phyloP scores from a whole-genome alignment of 805 yeast genomes.

The Zygosaccharomyces bisporus region DNA sequence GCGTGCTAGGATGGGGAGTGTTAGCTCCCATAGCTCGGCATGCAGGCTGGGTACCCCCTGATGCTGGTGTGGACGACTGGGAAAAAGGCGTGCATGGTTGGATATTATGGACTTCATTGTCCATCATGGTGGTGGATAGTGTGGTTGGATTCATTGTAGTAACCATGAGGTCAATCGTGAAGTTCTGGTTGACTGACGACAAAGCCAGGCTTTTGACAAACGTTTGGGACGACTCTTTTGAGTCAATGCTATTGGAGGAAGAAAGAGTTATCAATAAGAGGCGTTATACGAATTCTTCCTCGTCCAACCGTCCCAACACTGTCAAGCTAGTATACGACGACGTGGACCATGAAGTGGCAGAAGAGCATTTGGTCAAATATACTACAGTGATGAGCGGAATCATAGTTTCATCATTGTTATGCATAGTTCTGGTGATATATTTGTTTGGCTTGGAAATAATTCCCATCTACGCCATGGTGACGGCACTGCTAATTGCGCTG shows the following conservation, averaged over 20 bases:
- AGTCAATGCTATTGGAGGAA: conserved; percentile 35
- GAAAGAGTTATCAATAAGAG: conserved; percentile 29
- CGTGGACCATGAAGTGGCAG: conserved; percentile 40
- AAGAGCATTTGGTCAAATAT: conserved; percentile 47
- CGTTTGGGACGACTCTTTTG: conserved; percentile 31
- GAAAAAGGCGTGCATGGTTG: conserved; percentile 93
- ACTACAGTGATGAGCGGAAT: conserved; percentile 58
- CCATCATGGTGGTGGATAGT: conserved; percentile 93
- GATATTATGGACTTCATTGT: conserved; percentile 90
- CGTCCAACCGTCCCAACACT: conserved; percentile 23
- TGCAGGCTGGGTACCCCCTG: conserved; percentile 84
- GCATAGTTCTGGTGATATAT: conserved; percentile 58
- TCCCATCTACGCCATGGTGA: conserved; percentile 64
- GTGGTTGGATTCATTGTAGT: conserved; percentile 72
- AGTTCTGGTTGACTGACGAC: conserved; percentile 25
- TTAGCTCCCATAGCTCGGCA: conserved; percentile 75
- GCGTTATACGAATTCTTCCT: conserved; percentile 13
- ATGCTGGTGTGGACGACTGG: conserved; percentile 75
- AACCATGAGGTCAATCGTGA: conserved; percentile 42
- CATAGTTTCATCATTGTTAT: conserved; percentile 57
- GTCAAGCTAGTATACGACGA: conserved; percentile 32
- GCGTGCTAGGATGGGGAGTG: conserved; percentile 86
- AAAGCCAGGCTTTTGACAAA: conserved; percentile 24
- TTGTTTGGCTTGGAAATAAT: conserved; percentile 64
- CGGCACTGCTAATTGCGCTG: conserved; percentile 72